phyloP scores from a whole-genome alignment of 495 filamentous ascomycete genomes.

The Beverwykella pulmonaria region DNA sequence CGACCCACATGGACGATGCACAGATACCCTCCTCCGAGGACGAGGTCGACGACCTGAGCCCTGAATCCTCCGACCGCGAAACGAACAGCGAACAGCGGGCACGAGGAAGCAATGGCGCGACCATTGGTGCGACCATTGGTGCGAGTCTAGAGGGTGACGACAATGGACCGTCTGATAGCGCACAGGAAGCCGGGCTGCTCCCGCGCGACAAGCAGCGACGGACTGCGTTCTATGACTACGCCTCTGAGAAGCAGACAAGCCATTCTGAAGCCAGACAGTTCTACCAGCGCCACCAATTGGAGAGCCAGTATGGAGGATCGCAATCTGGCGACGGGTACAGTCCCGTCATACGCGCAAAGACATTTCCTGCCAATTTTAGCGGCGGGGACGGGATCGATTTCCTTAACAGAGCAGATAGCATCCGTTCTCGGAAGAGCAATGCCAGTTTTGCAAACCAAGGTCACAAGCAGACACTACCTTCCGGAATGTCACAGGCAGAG shows the following conservation, averaged over 20 bases:
- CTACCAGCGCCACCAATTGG: slow-evolving; percentile 84
- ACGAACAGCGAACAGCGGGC: neutral
- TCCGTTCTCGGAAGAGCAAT: slow-evolving; percentile 44
- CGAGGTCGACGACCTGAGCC: slow-evolving; percentile 25
- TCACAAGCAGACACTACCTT: slow-evolving; percentile 25
- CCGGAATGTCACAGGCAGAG: slow-evolving; percentile 30
- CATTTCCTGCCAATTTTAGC: slow-evolving; percentile 40
- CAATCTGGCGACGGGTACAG: slow-evolving; percentile 55
- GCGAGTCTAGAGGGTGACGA: slow-evolving; percentile 27
- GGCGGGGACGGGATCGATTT: slow-evolving; percentile 27
- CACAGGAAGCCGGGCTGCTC: slow-evolving; percentile 60
- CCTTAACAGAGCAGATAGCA: slow-evolving; percentile 37
- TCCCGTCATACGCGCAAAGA: slow-evolving; percentile 52
- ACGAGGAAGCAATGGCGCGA: slow-evolving; percentile 4
- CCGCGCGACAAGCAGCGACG: slow-evolving; percentile 74
- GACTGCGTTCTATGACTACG: slow-evolving; percentile 82
- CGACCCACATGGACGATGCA: slow-evolving; percentile 22
- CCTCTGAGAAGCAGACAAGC: slow-evolving; percentile 86
- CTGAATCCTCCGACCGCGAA: slow-evolving; percentile 17
- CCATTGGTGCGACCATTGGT: slow-evolving; percentile 8
- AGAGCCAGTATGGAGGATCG: slow-evolving; percentile 53
- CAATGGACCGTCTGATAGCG: slow-evolving; percentile 30
- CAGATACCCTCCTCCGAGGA: slow-evolving; percentile 34
- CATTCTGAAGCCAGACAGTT: slow-evolving; percentile 92
- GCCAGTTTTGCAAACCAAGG: slow-evolving; percentile 34